Evolutionary conservation across 140 eudicot genomes (phyloP), one percentile per base, ranked within the genome.

Genomic region (Flaveria floridana): DNA sequence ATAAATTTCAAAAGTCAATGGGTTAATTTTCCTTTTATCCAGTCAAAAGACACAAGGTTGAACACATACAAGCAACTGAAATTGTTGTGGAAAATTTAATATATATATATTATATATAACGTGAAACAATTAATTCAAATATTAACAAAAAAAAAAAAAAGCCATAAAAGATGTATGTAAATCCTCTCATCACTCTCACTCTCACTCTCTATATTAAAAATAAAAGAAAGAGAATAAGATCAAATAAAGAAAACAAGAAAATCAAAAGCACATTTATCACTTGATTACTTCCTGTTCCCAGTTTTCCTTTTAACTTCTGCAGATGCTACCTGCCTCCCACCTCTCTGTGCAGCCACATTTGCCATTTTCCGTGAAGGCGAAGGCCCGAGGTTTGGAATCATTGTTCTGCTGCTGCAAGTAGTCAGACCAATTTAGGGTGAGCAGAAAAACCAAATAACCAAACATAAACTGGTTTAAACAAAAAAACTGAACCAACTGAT

Each of bases 291-390:
- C 68, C 89, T 88, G 63, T 62, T 86, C 67, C 82, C 93, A 13
- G 83, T 67, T 87, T 87, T 93, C 58, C 96, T 79, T 75, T 88
- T 90, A 44, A 58, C 74, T 79, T 86, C 96, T 42, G 87, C 75
- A 59, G 88, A 18, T 2, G 56, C 28, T n/a, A 74, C 66, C 56
- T 74, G 88, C 83, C 89, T 86, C 63, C 86, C 94, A 10, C 53
- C 86, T 62, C 86, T 64, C 39, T 80, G 89, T 2, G 85, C 66
- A 56, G 84, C 81, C 76, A 11, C 89, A 64, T 72, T 85, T 34
- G 66, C 74, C 46, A 25, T 62, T 77, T 88, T 90, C 52, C 85
- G 66, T 34, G 89, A 81, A 26, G 89, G 91, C 13, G 97, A 84
- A 6, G 90, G 74, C 55, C 82, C 86, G 25, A 56, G 44, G 58